These are phyloP conservation scores for Phanerochaete sordida DNA, from an alignment of 768 basidiomycete species.

Conservation along the genomic window DNA sequence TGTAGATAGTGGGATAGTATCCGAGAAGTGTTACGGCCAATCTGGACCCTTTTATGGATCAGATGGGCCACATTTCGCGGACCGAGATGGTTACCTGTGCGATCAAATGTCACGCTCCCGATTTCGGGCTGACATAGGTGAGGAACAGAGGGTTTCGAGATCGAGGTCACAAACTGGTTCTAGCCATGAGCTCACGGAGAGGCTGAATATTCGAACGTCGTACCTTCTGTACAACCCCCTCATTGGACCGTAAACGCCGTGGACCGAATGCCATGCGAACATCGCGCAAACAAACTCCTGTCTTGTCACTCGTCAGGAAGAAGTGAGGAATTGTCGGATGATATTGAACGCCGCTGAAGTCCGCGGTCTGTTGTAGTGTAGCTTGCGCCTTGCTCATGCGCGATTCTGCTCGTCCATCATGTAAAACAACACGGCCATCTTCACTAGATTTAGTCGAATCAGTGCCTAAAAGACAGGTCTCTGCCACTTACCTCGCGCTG, in stretches of 20 bases:
- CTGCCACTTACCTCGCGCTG: conserved; percentile 53
- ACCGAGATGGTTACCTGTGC: conserved; percentile 46
- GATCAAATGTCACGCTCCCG: conserved; percentile 67
- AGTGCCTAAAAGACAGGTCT: not conserved
- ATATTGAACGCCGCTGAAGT: conserved; percentile 62
- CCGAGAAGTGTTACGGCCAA: conserved; percentile 69
- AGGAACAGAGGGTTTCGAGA: conserved; percentile 37
- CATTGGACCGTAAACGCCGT: conserved; percentile 34
- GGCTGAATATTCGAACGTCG: not conserved
- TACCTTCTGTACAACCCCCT: conserved; percentile 57
- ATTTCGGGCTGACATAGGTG: conserved; percentile 59
- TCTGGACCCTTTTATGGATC: conserved; percentile 43
- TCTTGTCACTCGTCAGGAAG: conserved; percentile 61
- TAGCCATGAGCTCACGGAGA: conserved; percentile 26
- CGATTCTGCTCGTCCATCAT: conserved; percentile 49
- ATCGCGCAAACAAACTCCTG: conserved; percentile 69
- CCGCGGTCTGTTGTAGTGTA: conserved; percentile 47
- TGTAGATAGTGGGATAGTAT: conserved; percentile 68
- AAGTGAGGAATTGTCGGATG: conserved; percentile 68
- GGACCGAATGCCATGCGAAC: conserved; percentile 71
- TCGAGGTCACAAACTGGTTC: conserved; percentile 42
- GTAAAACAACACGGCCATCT: conserved; percentile 62
- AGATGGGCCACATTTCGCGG: not conserved
- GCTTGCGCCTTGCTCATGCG: conserved; percentile 39
- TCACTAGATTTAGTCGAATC: conserved; percentile 41